These are phyloP conservation scores for Starmerella vitae DNA, from an alignment of 805 yeast species.

Conservation along the genomic window DNA sequence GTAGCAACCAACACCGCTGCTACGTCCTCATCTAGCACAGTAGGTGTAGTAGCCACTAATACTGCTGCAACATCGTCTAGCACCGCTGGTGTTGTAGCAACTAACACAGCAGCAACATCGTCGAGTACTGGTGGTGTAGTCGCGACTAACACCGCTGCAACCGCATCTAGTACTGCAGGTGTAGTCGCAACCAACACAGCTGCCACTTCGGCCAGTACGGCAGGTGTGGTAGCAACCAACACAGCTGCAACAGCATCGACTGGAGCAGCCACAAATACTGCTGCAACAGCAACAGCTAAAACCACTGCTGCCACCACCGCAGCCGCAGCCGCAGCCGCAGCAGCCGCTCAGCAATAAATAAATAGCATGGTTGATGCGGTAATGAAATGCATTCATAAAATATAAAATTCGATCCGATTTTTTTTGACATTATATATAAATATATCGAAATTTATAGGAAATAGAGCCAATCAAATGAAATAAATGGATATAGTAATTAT, in stretches of 20 bases:
- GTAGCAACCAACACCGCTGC: background rate
- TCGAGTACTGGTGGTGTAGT: conserved; percentile 2
- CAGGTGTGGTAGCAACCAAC: conserved; percentile 3
- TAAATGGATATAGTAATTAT: too few relatives aligned
- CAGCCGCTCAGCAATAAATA: too few relatives aligned
- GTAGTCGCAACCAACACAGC: conserved; percentile 2
- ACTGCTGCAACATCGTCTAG: background rate
- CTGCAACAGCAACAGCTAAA: background rate
- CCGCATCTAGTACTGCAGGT: conserved; percentile 6
- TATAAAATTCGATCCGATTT: too few relatives aligned
- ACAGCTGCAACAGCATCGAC: conserved; percentile 1
- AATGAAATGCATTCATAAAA: too few relatives aligned
- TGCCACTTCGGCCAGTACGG: conserved; percentile 4
- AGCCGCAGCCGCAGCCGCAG: conserved; percentile 1
- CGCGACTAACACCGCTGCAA: conserved; percentile 4
- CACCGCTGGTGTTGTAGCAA: background rate
- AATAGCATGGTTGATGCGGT: too few relatives aligned
- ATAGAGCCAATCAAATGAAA: too few relatives aligned
- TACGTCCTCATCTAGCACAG: background rate
- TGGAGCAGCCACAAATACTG: background rate
- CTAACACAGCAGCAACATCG: conserved; percentile 2
- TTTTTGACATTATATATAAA: too few relatives aligned
- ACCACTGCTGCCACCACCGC: background rate
- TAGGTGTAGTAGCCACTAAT: background rate
- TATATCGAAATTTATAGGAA: too few relatives aligned